Base-by-base conservation (phyloP, 768 basidiomycete genomes). In the Pulveroboletus sp. region DNA sequence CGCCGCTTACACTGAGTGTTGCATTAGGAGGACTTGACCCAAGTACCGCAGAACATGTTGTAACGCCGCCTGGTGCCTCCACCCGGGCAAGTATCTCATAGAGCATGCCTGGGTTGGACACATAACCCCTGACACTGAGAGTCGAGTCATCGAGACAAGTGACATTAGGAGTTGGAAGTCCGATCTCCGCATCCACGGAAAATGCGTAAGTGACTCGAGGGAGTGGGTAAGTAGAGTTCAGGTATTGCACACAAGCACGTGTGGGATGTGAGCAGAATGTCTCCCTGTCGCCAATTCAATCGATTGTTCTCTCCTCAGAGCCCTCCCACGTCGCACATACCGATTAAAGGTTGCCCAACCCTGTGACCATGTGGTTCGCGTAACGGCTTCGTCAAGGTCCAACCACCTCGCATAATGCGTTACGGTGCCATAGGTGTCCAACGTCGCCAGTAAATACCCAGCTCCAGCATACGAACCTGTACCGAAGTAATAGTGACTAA, bases 221-320 rank as follows among this genome's bases (percentile, higher is more conserved):
- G 24, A 81, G 66, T 30, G 53, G 14, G 17, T 32, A 26, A 38
- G 60, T 64, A 30, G 63, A 65, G 47, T 71, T 74, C 45, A 80
- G 62, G 60, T 84, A 81, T 60, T 86, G 79, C 1, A 78, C 65
- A 53, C 86, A 89, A 26, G 83, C 76, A 54, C 74, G 70, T 1
- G 75, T 72, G 2, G 85, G 82, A 57, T 85, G 71, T 4, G 85
- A 86, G 60, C 87, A 89, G 57, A 89, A 84, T 1, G 81, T 76
- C 53, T 76, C 71, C 32, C 76, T 78, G 53, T 17, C 29, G 44
- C 30, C 3, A 8, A 14, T 13, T 63, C 17, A 53, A 45, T 42
- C 26, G 43, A 26, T 16, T 40, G 19, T 1, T 23, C 13, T 12
- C 17, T 38, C 20, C 19, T n/a, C 11, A n/a, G 27, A 36, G 37